phyloP scores from a whole-genome alignment of 352 stramenopile species.

The Pythium aphanidermatum region DNA sequence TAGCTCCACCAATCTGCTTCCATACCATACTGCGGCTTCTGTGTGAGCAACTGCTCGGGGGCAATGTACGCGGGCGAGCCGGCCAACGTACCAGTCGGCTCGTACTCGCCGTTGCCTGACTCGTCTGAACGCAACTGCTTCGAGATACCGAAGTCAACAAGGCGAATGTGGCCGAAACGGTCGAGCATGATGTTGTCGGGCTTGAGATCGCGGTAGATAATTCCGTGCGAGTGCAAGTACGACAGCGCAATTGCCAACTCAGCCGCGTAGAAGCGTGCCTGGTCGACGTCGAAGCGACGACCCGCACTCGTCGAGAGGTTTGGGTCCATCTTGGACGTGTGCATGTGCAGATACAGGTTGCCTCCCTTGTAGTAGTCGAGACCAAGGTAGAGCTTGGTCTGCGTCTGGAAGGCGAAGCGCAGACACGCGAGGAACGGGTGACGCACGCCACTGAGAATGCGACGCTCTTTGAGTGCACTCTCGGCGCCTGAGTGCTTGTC shows the following conservation, averaged over 20 bases:
- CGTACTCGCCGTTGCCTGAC: slow-evolving; percentile 34
- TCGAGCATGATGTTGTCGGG: slow-evolving; percentile 89
- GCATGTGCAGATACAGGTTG: slow-evolving; percentile 85
- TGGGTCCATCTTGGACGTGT: slow-evolving; percentile 77
- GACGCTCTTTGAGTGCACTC: slow-evolving; percentile 65
- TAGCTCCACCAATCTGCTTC: slow-evolving; percentile 91
- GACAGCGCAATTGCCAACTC: slow-evolving; percentile 82
- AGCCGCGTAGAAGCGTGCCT: slow-evolving; percentile 79
- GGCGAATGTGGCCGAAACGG: slow-evolving; percentile 75
- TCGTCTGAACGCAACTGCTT: slow-evolving; percentile 59
- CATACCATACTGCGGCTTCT: slow-evolving; percentile 84
- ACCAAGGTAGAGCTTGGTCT: slow-evolving; percentile 75
- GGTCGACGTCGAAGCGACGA: slow-evolving; percentile 60
- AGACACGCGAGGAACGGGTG: slow-evolving; percentile 79
- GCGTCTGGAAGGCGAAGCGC: slow-evolving; percentile 83
- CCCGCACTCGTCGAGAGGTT: slow-evolving; percentile 70
- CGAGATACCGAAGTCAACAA: slow-evolving; percentile 89
- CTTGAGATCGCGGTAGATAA: slow-evolving; percentile 87
- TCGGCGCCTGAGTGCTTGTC: slow-evolving; percentile 77
- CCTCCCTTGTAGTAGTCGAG: slow-evolving; percentile 85
- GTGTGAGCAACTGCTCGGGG: slow-evolving; percentile 73
- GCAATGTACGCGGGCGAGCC: slow-evolving; percentile 84
- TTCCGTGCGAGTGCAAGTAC: slow-evolving; percentile 82
- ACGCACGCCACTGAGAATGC: slow-evolving; percentile 68
- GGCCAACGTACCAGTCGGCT: slow-evolving; percentile 61